These are phyloP conservation scores for Apostasia shenzhenica DNA, from an alignment of 106 monocot genomes.

Conservation along the genomic window DNA sequence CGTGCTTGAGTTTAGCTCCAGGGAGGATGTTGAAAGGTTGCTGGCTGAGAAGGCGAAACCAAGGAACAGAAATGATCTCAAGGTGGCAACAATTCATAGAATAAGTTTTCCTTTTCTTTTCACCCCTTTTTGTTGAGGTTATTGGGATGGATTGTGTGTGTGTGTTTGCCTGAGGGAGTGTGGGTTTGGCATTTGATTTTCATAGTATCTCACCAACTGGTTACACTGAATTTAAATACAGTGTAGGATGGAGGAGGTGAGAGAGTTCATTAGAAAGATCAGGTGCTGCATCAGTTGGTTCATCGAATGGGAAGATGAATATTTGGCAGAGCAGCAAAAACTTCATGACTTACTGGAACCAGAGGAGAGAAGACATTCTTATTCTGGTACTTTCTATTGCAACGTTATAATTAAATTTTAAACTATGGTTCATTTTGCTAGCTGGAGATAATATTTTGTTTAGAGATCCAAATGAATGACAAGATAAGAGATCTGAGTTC, in stretches of 20 bases:
- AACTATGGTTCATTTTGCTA: background rate
- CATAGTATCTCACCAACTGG: background rate
- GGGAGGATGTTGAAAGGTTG: slow-evolving; percentile 65
- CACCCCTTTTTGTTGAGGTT: background rate
- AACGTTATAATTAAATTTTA: background rate
- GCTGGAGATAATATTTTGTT: background rate
- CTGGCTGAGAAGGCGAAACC: slow-evolving; percentile 63
- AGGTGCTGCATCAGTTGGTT: slow-evolving; percentile 67
- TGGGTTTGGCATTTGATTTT: too few relatives aligned
- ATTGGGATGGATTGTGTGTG: too few relatives aligned
- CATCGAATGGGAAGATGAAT: slow-evolving; percentile 50
- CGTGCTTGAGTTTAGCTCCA: slow-evolving; percentile 38
- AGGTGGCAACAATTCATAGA: slow-evolving; percentile 17
- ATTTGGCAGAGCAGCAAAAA: slow-evolving; percentile 41
- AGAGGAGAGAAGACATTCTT: slow-evolving; percentile 35
- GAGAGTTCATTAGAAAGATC: slow-evolving; percentile 75
- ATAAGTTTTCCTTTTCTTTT: background rate
- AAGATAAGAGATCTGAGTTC: slow-evolving; percentile 12
- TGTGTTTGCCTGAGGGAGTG: too few relatives aligned
- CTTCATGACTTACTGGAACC: slow-evolving; percentile 22
- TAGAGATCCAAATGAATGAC: slow-evolving; percentile 11
- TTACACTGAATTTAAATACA: slow-evolving; percentile 9
- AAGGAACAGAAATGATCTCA: slow-evolving; percentile 48
- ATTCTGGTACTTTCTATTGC: slow-evolving; percentile 55
- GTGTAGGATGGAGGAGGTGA: slow-evolving; percentile 65